Base-by-base conservation (phyloP, 805 yeast species). In the Wickerhamiella vanderwaltii region DNA sequence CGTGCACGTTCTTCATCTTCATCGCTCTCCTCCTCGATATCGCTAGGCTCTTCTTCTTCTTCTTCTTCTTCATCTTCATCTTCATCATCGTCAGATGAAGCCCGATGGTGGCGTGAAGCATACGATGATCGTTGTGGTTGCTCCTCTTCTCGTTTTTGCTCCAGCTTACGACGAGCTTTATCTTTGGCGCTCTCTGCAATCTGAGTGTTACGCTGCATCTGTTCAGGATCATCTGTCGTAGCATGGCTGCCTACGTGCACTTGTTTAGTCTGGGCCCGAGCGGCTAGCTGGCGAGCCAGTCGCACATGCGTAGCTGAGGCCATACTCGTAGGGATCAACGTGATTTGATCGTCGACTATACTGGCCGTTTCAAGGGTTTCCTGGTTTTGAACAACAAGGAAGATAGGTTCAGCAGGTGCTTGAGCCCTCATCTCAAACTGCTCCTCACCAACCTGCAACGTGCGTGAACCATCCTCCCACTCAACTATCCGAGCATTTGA, bases 401-500 rank as follows among this genome's bases (percentile, higher is more conserved):
- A 75, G 24, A 81, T 75, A 55, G 86, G 93, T 39, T 72, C 74
- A 29, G 76, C 64, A 6, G 79, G 75, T 44, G 75, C 73, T 31
- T 50, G 53, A 9, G 71, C 62, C 42, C 75, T 66, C 45, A 84
- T 75, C 56, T 88, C 96, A 53, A 87, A 88, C 48, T 79, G 69
- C 61, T 91, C 98, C 35, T 71, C 69, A 24, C 98, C 98, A 29
- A 91, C 64, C 55, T 84, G 87, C 51, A 91, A 65, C 2, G 96
- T 86, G 48, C 76, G 63, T 3, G 84, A 68, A 1, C 98, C 98
- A 61, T 91, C 97, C 43, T 81, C 79, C 98, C 98, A 91, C 58
- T 84, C 81, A 26, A 91, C 72, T 43, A 88, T 75, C 55, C 87
- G 84, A 4, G 95, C 78, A 56, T 91, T 91, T 7, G 94, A 79